These are phyloP conservation scores for Argentina anserina DNA, from an alignment of 306 rosid species.

Conservation along the genomic window DNA sequence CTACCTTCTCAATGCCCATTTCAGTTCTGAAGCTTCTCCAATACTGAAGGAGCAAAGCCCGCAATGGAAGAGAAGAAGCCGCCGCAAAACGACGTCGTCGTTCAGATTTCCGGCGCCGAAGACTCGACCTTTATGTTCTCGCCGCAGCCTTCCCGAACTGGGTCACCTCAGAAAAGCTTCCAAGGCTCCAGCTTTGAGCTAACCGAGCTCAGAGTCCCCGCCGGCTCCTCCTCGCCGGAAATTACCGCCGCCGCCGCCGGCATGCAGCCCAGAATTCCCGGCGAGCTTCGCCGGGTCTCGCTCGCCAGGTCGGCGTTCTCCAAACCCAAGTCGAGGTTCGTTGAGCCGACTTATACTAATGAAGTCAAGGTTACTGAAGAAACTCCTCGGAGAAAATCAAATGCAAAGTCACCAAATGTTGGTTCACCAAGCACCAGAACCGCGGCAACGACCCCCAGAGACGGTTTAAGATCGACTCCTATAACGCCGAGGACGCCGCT, in stretches of 20 bases:
- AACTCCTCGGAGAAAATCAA: constrained; percentile 19
- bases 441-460: constrained; percentile 27
- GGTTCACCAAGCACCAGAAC: constrained; percentile 31
- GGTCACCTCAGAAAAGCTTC: constrained; percentile 26
- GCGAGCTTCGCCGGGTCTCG: constrained; percentile 22
- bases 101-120: constrained; percentile 38
- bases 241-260: background rate
- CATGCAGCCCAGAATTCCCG: constrained; percentile 42
- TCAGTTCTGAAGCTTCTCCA: background rate
- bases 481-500: constrained; percentile 54
- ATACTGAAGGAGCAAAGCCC: background rate
- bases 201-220: constrained; percentile 25
- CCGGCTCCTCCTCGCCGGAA: constrained; percentile 29
- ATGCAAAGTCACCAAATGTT: constrained; percentile 22
- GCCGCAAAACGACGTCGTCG: constrained; percentile 45
- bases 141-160: constrained; percentile 22
- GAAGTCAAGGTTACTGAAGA: constrained; percentile 26
- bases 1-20: background rate
- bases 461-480: constrained; percentile 23
- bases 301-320: constrained; percentile 44
- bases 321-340: constrained; percentile 63
- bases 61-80: constrained; percentile 39
- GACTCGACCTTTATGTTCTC: constrained; percentile 23
- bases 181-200: constrained; percentile 29
- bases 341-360: constrained; percentile 42